phyloP scores from a whole-genome alignment of 257 asterid species.

The Lithospermum erythrorhizon region DNA sequence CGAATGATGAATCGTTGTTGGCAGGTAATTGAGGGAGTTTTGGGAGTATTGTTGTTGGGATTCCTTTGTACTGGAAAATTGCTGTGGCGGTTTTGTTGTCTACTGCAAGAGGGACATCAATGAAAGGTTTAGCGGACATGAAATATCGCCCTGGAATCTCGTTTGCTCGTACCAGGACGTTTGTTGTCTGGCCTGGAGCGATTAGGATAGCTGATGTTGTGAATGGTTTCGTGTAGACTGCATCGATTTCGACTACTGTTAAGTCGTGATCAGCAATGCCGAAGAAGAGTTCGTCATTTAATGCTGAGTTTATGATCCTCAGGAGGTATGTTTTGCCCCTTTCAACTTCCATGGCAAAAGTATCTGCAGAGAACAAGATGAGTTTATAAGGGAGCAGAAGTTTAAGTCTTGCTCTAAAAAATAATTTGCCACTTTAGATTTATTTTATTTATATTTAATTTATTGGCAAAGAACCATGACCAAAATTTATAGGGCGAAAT shows the following conservation, averaged over 20 bases:
- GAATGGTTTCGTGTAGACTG: constrained; percentile 49
- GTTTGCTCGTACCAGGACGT: constrained; percentile 37
- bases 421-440: no score
- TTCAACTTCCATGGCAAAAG: constrained; percentile 38
- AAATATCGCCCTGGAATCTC: constrained; percentile 30
- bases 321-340: constrained; percentile 48
- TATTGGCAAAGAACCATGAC: no score
- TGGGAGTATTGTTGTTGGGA: constrained; percentile 22
- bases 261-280: constrained; percentile 39
- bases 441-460: no score
- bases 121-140: constrained; percentile 47
- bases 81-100: constrained; percentile 56
- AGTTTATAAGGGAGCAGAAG: no score
- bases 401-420: no score
- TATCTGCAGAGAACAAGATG: constrained; percentile 22
- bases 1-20: constrained; percentile 28
- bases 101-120: constrained; percentile 36
- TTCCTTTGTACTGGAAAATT: constrained; percentile 34
- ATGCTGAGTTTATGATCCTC: constrained; percentile 50
- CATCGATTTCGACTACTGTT: constrained; percentile 53
- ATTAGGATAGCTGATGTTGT: constrained; percentile 32
- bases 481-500: no score
- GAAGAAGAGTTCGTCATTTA: constrained; percentile 62
- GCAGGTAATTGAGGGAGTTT: constrained; percentile 31
- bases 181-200: constrained; percentile 59